Evolutionary conservation across 331 rosid genomes (phyloP), one percentile per base, ranked within the genome.

Genomic region (Prunus yedoensis): DNA sequence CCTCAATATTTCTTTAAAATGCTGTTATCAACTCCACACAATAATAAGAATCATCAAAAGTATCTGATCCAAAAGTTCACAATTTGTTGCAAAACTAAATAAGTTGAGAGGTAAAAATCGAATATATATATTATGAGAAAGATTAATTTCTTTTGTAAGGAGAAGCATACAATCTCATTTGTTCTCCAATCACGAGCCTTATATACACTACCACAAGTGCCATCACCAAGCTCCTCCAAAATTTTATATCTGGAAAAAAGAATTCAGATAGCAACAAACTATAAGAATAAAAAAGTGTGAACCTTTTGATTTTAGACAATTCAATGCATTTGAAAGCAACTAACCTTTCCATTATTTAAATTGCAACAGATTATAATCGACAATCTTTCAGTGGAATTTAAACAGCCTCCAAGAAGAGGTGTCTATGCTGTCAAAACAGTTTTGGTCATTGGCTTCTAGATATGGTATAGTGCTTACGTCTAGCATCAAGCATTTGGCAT

Each of bases 161-260:
- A 80, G 82, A 63, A 59, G 66, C 93, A 80, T 88, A 91, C 97
- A 85, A 87, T 89, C 85, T 89, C 97, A 35, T 79, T 56, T 56
- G 91, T 89, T 79, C 64, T 86, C 85, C 76, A 41, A 73, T 91
- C 96, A 35, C 80, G 75, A 78, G 97, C 96, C 84, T 88, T 91
- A 84, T 91, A 91, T 75, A 91, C 97, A 87, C 88, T 86, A 70
- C 97, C 96, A 51, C 97, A 91, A 57, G 97, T 89, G 66, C 97
- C 97, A 84, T 91, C 91, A 66, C 97, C 97, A 71, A 89, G 96
- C 86, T 91, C 96, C 73, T 78, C 87, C 93, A 89, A 87, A 87
- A 88, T 80, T 84, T 84, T 88, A 67, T 91, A 91, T 67, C 97
- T 91, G 79, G 35, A 65, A 80, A 53, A 38, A 50, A 68, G 28